Evolutionary conservation across 2,329 filamentous ascomycete genomes (phyloP).

Genomic region (Beauveria bassiana): DNA sequence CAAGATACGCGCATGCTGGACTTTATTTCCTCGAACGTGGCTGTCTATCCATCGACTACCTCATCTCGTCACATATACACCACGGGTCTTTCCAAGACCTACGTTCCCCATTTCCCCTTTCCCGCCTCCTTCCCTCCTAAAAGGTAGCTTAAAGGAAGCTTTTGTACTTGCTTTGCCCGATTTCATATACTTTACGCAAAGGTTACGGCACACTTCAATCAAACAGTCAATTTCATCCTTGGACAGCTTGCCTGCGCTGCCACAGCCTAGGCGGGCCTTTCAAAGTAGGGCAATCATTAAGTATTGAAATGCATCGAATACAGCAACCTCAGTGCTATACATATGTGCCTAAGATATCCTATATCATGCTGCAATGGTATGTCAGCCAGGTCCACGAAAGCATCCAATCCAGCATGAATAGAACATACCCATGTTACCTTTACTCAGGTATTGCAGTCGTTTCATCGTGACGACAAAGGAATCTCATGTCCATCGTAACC

Average conservation of each 20-base stretch:
- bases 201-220: background rate
- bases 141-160: background rate
- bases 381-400: background rate
- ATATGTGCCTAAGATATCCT: constrained; percentile 2
- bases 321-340: background rate
- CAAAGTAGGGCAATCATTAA: background rate
- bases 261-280: background rate
- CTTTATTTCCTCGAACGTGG: background rate
- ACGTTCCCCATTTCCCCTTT: background rate
- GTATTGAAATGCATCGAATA: background rate
- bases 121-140: background rate
- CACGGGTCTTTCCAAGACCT: background rate
- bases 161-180: too few relatives aligned
- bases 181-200: background rate
- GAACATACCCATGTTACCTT: background rate
- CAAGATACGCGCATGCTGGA: background rate
- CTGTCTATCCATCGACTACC: background rate
- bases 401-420: background rate
- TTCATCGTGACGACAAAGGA: background rate
- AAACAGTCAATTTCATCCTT: background rate
- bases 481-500: background rate
- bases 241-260: background rate
- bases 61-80: background rate
- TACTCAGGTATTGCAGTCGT: background rate
- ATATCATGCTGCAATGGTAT: background rate